Percentiles rank a stretch among this genome's conserved stretches.
Conservation (phyloP, 1,139 yeast genomes). For the Geotrichum restrictum region DNA sequence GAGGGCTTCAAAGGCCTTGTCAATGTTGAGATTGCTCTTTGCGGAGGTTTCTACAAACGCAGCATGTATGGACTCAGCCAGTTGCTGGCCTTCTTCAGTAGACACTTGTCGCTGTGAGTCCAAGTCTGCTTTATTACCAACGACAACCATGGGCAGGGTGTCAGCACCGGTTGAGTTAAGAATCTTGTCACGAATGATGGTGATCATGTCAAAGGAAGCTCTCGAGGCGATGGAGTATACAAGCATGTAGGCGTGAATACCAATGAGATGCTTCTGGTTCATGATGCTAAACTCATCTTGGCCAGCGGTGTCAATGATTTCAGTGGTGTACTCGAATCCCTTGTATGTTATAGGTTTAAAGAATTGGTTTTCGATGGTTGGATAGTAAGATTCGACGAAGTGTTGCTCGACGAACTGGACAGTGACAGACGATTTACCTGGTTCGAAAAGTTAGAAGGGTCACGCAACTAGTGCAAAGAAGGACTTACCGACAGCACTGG, state of each 20-base stretch:
- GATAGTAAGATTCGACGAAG: constrained; percentile 85
- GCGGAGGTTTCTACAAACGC: constrained; percentile 81
- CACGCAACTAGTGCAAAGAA: not conserved
- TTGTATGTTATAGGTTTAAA: constrained; percentile 65
- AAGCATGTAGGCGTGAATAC: constrained; percentile 78
- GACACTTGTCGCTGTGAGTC: constrained; percentile 59
- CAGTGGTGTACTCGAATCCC: constrained; percentile 76
- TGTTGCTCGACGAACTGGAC: constrained; percentile 85
- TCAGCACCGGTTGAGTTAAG: constrained; percentile 71
- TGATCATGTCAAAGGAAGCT: constrained; percentile 73
- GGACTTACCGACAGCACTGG: constrained; percentile 70
- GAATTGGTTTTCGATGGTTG: constrained; percentile 89
- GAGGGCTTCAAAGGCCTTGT: constrained; percentile 60
- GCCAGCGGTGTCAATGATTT: constrained; percentile 92
- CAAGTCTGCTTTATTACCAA: constrained; percentile 81
- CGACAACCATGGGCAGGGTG: constrained; percentile 70
- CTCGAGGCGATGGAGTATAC: constrained; percentile 80
- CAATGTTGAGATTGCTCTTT: constrained; percentile 65
- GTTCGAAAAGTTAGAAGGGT: constrained; percentile 21
- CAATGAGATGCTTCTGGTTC: constrained; percentile 77
- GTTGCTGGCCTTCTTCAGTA: constrained; percentile 56
- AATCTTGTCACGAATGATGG: constrained; percentile 78
- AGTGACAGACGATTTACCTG: constrained; percentile 73
- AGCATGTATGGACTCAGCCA: constrained; percentile 60
- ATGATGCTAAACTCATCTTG: constrained; percentile 80